Evolutionary conservation across 208 protist genomes (phyloP).

Genomic region (Acanthamoeba sp.): DNA sequence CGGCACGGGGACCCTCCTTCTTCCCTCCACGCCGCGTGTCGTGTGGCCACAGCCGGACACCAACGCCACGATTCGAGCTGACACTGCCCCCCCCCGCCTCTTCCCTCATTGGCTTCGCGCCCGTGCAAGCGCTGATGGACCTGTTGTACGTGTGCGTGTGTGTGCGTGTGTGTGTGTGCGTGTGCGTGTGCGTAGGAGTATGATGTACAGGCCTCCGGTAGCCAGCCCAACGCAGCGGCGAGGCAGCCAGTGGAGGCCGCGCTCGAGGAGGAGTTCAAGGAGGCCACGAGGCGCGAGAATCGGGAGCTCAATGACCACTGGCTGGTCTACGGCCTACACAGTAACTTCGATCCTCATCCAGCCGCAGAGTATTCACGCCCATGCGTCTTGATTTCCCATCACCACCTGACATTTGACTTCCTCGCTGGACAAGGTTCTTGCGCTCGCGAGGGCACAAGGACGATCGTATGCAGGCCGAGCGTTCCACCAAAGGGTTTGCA

Average conservation of each 20-base stretch:
- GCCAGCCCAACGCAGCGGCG: neutral
- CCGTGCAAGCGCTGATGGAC: no score
- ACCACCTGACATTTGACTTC: neutral
- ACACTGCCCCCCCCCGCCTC: neutral
- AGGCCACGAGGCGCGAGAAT: neutral
- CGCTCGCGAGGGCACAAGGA: neutral
- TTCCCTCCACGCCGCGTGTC: no score
- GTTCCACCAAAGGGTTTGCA: neutral
- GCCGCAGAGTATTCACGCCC: neutral
- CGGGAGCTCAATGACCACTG: neutral
- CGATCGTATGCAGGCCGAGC: neutral
- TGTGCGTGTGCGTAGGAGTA: no score
- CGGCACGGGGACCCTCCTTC: no score
- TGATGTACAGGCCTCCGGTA: neutral
- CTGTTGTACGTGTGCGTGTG: no score
- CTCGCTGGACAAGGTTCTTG: neutral
- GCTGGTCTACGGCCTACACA: slow-evolving; percentile 52
- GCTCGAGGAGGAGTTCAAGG: slow-evolving; percentile 51
- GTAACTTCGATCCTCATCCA: slow-evolving; percentile 52
- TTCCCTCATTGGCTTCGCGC: neutral
- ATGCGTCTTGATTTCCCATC: neutral
- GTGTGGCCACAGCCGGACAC: no score
- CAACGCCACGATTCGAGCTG: no score
- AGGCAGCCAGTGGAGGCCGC: neutral
- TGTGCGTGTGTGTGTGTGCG: no score